phyloP scores from a whole-genome alignment of 2,329 filamentous ascomycete species.

The Fusarium brevicatenulatum region DNA sequence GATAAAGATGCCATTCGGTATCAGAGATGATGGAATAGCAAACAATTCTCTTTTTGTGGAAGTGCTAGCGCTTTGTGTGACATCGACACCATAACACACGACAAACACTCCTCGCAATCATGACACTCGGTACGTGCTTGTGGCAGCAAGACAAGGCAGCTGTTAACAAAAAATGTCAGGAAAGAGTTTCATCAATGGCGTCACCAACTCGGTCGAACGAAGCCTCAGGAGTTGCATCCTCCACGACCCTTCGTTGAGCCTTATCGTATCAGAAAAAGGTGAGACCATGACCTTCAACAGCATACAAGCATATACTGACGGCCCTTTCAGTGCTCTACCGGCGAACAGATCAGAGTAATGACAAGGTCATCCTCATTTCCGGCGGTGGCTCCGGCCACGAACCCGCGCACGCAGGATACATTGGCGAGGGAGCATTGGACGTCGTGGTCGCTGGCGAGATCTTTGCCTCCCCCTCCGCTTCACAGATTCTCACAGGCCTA shows the following conservation, averaged over 20 bases:
- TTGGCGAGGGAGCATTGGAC: conserved; percentile 39
- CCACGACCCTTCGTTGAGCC: conserved; percentile 35
- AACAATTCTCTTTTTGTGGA: neutral
- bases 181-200: conserved; percentile 40
- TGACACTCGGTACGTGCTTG: conserved; percentile 36
- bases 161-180: conserved; percentile 8
- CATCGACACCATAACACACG: neutral
- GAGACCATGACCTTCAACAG: neutral
- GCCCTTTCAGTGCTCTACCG: conserved; percentile 32
- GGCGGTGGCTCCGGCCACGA: conserved; percentile 42
- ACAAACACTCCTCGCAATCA: conserved; percentile 5
- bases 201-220: conserved; percentile 33
- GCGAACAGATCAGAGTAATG: conserved; percentile 12
- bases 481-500: conserved; percentile 37
- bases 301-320: neutral
- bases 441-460: conserved; percentile 40
- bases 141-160: neutral
- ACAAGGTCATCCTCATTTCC: conserved; percentile 38
- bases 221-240: conserved; percentile 40
- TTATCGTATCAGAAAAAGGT: conserved; percentile 38
- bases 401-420: conserved; percentile 41
- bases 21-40: neutral
- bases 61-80: neutral
- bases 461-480: conserved; percentile 41
- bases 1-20: neutral